These are phyloP conservation scores for Neurospora sp. DNA, from an alignment of 495 filamentous ascomycete genomes.

Conservation along the genomic window DNA sequence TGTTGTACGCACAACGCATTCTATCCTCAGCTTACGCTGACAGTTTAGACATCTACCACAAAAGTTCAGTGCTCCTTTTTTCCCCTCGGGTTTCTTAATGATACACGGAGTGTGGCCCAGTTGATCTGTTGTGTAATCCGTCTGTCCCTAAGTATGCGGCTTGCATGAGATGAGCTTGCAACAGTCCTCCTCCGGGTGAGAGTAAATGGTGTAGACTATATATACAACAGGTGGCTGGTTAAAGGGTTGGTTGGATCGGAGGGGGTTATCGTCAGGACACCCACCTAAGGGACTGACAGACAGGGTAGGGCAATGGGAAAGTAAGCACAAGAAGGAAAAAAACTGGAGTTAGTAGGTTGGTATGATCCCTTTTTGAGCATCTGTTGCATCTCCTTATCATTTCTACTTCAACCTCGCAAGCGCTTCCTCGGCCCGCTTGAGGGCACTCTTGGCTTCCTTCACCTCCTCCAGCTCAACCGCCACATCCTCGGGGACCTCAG, in stretches of 20 bases:
- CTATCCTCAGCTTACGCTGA: not conserved
- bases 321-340: not conserved
- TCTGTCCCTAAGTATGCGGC: not conserved
- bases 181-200: not conserved
- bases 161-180: not conserved
- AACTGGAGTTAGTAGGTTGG: not conserved
- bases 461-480: slow-evolving; percentile 23
- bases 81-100: not conserved
- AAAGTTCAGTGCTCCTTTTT: not conserved
- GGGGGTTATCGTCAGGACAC: not conserved
- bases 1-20: not conserved
- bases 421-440: slow-evolving; percentile 38
- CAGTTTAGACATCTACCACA: not conserved
- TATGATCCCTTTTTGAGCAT: not conserved
- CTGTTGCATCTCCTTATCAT: not conserved
- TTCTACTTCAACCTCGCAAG: slow-evolving; percentile 13
- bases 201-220: not conserved
- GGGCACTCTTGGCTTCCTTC: slow-evolving; percentile 43
- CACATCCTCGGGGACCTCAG: slow-evolving; percentile 18
- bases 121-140: not conserved
- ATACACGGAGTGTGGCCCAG: not conserved
- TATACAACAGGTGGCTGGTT: not conserved
- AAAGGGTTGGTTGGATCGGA: not conserved
- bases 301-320: not conserved
- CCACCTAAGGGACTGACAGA: not conserved